Percentiles rank a stretch among this genome's conserved stretches.
Evolutionary conservation across 2,329 filamentous ascomycete species (phyloP).

Genomic region (Rutstroemia sp.): DNA sequence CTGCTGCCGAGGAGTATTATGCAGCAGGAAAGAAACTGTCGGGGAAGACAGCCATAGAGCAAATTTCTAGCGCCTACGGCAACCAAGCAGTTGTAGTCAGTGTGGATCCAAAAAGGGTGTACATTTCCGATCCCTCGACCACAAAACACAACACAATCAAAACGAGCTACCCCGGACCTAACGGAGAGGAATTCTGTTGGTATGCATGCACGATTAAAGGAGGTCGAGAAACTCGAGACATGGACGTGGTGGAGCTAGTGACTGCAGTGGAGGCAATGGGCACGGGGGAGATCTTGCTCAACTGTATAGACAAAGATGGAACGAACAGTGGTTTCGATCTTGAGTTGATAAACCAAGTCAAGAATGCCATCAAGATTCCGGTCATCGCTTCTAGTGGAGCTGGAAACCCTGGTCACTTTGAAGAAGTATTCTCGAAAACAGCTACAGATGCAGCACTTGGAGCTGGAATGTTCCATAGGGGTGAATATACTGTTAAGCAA

Average conservation of each 20-base stretch:
- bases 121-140: constrained; percentile 63
- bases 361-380: constrained; percentile 78
- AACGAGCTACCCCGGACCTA: constrained; percentile 62
- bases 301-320: constrained; percentile 96
- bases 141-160: constrained; percentile 65
- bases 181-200: constrained; percentile 81
- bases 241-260: constrained; percentile 84
- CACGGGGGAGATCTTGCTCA: constrained; percentile 85
- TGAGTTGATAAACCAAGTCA: constrained; percentile 84
- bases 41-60: constrained; percentile 88
- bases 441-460: constrained; percentile 86
- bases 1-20: constrained; percentile 88
- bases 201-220: constrained; percentile 97
- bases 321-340: constrained; percentile 92
- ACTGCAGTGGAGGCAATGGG: constrained; percentile 94
- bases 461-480: constrained; percentile 95
- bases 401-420: constrained; percentile 79
- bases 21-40: constrained; percentile 58
- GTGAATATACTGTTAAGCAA: constrained; percentile 88
- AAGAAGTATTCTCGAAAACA: constrained; percentile 82
- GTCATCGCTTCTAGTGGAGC: constrained; percentile 94
- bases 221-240: constrained; percentile 84
- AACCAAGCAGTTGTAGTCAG: constrained; percentile 95
- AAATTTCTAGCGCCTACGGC: constrained; percentile 87
- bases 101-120: constrained; percentile 87